phyloP scores from a whole-genome alignment of 2,329 filamentous ascomycete genomes.

The Aspergillus unguis region DNA sequence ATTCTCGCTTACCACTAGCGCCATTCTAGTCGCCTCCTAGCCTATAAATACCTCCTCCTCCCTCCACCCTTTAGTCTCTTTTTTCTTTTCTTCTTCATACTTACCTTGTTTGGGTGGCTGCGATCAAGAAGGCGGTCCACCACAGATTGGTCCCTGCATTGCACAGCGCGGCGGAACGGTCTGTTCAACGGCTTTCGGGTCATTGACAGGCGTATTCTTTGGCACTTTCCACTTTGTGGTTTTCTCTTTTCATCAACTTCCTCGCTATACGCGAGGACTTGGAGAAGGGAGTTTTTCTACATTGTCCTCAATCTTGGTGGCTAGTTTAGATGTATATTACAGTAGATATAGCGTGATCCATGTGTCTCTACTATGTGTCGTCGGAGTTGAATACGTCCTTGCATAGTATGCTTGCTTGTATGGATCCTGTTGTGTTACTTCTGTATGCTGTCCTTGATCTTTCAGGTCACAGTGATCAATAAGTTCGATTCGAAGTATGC shows the following conservation, averaged over 20 bases:
- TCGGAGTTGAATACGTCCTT: no score
- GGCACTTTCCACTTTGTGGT: slow-evolving; percentile 36
- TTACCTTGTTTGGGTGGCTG: slow-evolving; percentile 51
- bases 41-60: slow-evolving; percentile 31
- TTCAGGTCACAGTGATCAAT: no score
- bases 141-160: slow-evolving; percentile 54
- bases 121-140: slow-evolving; percentile 47
- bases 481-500: no score
- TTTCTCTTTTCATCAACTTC: slow-evolving; percentile 43
- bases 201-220: slow-evolving; percentile 51
- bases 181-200: slow-evolving; percentile 50
- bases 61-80: slow-evolving; percentile 24
- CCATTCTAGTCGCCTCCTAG: not conserved
- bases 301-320: not conserved
- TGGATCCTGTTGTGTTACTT: not conserved
- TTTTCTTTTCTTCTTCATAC: slow-evolving; percentile 49
- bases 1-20: slow-evolving; percentile 34
- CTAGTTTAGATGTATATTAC: no score
- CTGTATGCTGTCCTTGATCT: not conserved
- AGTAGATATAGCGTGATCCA: no score
- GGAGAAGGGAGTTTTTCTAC: slow-evolving; percentile 30
- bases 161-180: slow-evolving; percentile 54
- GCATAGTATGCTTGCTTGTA: no score
- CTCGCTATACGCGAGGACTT: slow-evolving; percentile 34
- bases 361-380: no score